Conservation (phyloP, 805 yeast genomes). For the Kuraishia borneana region DNA sequence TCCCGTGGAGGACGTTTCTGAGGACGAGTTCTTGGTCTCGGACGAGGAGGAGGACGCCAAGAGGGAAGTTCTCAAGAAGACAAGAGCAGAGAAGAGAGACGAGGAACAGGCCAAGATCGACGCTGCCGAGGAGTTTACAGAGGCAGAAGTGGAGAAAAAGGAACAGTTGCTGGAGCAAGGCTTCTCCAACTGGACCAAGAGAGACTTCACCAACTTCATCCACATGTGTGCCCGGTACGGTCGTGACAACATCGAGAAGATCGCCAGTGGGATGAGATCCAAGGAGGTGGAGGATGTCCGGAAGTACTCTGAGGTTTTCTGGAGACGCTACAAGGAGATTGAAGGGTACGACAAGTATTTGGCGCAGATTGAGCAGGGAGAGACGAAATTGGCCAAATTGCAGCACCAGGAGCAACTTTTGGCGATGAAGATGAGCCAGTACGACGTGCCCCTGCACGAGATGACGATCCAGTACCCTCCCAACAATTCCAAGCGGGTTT, state of each 20-base stretch:
- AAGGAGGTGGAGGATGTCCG: constrained; percentile 72
- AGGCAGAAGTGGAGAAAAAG: constrained; percentile 63
- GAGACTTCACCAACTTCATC: constrained; percentile 79
- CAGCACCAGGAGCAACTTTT: constrained; percentile 69
- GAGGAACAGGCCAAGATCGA: constrained; percentile 60
- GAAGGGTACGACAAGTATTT: constrained; percentile 85
- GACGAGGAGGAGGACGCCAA: constrained; percentile 17
- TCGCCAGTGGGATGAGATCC: constrained; percentile 71
- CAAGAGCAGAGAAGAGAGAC: constrained; percentile 19
- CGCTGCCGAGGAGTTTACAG: constrained; percentile 71
- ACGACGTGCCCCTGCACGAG: constrained; percentile 72
- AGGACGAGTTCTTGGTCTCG: constrained; percentile 30
- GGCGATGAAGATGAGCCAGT: constrained; percentile 60
- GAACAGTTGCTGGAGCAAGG: constrained; percentile 54
- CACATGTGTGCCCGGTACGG: constrained; percentile 70
- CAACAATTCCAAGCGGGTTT: constrained; percentile 66
- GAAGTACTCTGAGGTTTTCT: constrained; percentile 68
- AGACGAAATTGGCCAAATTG: constrained; percentile 59
- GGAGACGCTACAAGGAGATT: constrained; percentile 67
- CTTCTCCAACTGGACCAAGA: constrained; percentile 71
- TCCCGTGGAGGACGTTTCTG: constrained; percentile 45
- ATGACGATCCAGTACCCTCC: constrained; percentile 61
- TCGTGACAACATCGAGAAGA: constrained; percentile 56
- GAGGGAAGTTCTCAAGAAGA: constrained; percentile 9
- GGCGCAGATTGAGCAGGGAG: constrained; percentile 78